Base-by-base conservation (phyloP, 352 stramenopile species). In the Globisporangium nunn region DNA sequence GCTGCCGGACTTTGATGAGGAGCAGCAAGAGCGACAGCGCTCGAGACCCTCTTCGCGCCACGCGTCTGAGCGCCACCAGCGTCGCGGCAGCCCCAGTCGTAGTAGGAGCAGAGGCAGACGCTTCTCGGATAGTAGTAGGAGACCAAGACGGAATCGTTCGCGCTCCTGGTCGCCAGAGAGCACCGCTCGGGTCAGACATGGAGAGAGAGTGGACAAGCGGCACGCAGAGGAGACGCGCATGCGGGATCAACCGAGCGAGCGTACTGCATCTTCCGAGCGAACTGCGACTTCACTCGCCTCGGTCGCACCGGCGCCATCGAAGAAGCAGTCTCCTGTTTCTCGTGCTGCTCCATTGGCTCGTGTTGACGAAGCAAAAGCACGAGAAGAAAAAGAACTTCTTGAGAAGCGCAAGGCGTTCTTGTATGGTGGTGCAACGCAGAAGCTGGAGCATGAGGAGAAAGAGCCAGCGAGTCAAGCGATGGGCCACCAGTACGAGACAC, bases 1-100 rank as follows among this genome's bases (percentile, higher is more conserved):
- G 50, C 43, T 94, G 8, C 81, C 80, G 0, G 71, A 86, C 56
- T 88, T 88, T 62, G 75, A 49, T 8, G 74, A 87, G 54, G 72
- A 83, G 15, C 63, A 68, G 29, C 52, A 65, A n/a, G 56, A 54
- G 2, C 33, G n/a, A 54, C 30, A 46, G 52, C 10, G 39, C 14
- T 10, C 49, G 50, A 44, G 17, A 40, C 6, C 43, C 31, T 12
- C 43, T 28, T 8, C 50, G 15, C 2, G 17, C 0, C 28, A 37
- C 8, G 12, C 6, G 5, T 18, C n/a, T 8, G 60, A 61, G 3
- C 39, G 44, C 4, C 43, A 37, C 17, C 39, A 58, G 4, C 52
- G 44, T 11, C 44, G 63, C n/a, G 61, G 57, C 4, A 65, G 53
- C 39, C 71, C 65, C 14, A 84, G 71, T 50, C 68, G 69, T 7